These are phyloP conservation scores for Saturnispora galanensis DNA, from an alignment of 805 yeast genomes.

Conservation along the genomic window DNA sequence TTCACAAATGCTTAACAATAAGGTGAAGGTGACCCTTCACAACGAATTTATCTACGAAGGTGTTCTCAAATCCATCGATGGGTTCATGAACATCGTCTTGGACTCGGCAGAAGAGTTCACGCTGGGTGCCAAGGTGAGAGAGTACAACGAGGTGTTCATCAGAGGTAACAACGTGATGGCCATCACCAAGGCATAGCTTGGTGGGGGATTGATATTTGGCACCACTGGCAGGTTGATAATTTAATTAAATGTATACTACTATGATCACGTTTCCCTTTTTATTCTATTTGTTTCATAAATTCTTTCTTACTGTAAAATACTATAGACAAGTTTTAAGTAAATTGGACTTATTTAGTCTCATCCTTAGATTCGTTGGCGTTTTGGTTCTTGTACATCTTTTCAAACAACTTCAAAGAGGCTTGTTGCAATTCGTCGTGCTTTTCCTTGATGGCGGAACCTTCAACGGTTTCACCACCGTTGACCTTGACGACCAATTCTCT, in stretches of 20 bases:
- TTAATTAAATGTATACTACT: neutral
- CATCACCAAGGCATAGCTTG: slow-evolving; percentile 12
- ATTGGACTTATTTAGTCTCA: slow-evolving; percentile 10
- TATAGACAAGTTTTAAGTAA: slow-evolving; percentile 1
- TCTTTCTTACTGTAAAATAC: slow-evolving; percentile 2
- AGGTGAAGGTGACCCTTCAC: slow-evolving; percentile 73
- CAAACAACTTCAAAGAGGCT: slow-evolving; percentile 67
- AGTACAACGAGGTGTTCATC: slow-evolving; percentile 68
- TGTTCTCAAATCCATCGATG: slow-evolving; percentile 68
- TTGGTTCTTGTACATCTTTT: slow-evolving; percentile 47
- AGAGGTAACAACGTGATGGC: slow-evolving; percentile 78
- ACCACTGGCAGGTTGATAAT: neutral
- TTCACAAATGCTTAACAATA: slow-evolving; percentile 65
- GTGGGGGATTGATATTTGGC: neutral
- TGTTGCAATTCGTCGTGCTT: slow-evolving; percentile 69
- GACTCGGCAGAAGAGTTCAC: slow-evolving; percentile 64
- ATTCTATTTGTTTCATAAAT: neutral
- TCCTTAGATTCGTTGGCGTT: slow-evolving; percentile 13
- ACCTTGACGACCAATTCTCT: slow-evolving; percentile 59
- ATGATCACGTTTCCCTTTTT: neutral
- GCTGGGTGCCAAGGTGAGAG: slow-evolving; percentile 39
- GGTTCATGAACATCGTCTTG: slow-evolving; percentile 90
- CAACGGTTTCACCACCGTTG: slow-evolving; percentile 41
- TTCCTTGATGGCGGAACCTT: slow-evolving; percentile 50
- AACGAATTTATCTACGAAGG: slow-evolving; percentile 84